A percentile compares a stretch with the other conserved stretches of the same genome.
phyloP scores from a whole-genome alignment of 805 yeast species.

The Groenewaldozyma salmanticensis region DNA sequence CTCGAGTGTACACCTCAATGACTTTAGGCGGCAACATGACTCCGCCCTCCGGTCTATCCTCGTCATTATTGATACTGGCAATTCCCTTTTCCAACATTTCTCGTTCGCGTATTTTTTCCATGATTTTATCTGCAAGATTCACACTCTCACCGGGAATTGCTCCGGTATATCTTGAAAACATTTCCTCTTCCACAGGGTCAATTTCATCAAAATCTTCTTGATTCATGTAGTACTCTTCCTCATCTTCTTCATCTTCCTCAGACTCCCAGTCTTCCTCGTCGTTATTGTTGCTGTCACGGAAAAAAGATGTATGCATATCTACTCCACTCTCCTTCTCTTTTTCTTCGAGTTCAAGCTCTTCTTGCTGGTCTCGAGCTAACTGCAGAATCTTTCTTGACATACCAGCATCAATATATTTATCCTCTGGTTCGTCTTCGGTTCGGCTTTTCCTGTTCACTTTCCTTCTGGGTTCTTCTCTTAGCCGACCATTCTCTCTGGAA shows the following conservation, averaged over 20 bases:
- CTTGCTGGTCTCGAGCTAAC: constrained; percentile 88
- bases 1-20: constrained; percentile 85
- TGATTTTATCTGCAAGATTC: constrained; percentile 76
- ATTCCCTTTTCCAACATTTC: constrained; percentile 31
- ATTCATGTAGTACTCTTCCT: constrained; percentile 33
- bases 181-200: constrained; percentile 71
- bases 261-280: constrained; percentile 29
- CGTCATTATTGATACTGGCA: constrained; percentile 15
- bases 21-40: constrained; percentile 93
- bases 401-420: constrained; percentile 62
- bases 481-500: constrained; percentile 61
- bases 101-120: constrained; percentile 79
- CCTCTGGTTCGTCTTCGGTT: constrained; percentile 23
- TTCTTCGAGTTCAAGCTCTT: constrained; percentile 72
- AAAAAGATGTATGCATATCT: constrained; percentile 17
- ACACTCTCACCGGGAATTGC: constrained; percentile 20
- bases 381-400: constrained; percentile 78
- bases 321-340: constrained; percentile 27
- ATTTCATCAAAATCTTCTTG: constrained; percentile 50
- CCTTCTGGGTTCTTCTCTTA: constrained; percentile 36
- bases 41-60: constrained; percentile 37
- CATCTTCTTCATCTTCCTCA: constrained; percentile 37
- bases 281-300: constrained; percentile 23
- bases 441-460: constrained; percentile 28
- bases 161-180: constrained; percentile 60